These are phyloP conservation scores for Colletotrichum magnum DNA, from an alignment of 2,329 filamentous ascomycete genomes.

Conservation along the genomic window DNA sequence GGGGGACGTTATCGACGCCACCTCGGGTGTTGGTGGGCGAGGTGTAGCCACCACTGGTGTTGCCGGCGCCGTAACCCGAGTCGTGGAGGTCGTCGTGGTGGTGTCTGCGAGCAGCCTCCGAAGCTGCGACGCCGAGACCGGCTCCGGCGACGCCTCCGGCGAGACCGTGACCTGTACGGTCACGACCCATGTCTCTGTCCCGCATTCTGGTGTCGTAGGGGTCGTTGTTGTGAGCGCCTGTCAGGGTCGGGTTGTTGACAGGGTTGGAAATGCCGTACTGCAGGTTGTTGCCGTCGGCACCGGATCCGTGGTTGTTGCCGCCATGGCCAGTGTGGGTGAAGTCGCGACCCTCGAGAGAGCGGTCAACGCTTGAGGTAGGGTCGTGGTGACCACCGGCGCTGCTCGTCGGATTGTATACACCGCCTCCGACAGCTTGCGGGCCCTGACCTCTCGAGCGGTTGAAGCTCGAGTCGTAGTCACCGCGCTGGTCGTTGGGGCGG, in stretches of 20 bases:
- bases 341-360: constrained; percentile 30
- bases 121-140: constrained; percentile 29
- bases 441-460: constrained; percentile 5
- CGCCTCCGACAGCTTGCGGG: constrained; percentile 21
- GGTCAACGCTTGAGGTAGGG: constrained; percentile 29
- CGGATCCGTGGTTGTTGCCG: constrained; percentile 17
- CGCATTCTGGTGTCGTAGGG: constrained; percentile 38
- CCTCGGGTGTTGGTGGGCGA: constrained; percentile 20
- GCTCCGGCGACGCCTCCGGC: constrained; percentile 32
- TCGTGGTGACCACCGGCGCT: constrained; percentile 29
- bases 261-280: constrained; percentile 24
- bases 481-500: constrained; percentile 30
- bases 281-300: constrained; percentile 22
- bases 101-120: constrained; percentile 28
- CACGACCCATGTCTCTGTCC: constrained; percentile 39
- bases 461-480: neutral
- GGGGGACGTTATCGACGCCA: constrained; percentile 8
- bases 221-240: constrained; percentile 23
- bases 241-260: constrained; percentile 24
- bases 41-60: constrained; percentile 7
- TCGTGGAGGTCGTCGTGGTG: constrained; percentile 35
- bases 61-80: constrained; percentile 8
- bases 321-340: constrained; percentile 35
- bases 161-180: constrained; percentile 31
- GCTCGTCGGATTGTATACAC: constrained; percentile 29